Percentiles rank a stretch among this genome's conserved stretches.
These are phyloP conservation scores for Auricularia cornea DNA, from an alignment of 768 basidiomycete genomes.

Conservation along the genomic window DNA sequence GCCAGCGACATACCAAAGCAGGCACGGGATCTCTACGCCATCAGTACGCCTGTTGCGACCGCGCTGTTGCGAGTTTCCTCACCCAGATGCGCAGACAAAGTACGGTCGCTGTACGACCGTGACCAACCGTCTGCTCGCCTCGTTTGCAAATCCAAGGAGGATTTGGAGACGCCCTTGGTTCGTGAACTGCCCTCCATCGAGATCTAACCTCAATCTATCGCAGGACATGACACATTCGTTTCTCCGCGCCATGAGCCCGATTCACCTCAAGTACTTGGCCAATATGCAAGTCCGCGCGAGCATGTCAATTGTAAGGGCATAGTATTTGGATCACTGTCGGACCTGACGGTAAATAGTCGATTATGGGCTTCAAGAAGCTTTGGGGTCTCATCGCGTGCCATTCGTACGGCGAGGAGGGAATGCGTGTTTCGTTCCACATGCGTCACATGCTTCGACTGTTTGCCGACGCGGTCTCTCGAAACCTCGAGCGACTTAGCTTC, in stretches of 20 bases:
- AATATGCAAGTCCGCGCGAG: conserved; percentile 81
- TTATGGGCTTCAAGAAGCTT: conserved; percentile 67
- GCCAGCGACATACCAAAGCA: conserved; percentile 62
- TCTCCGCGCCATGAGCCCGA: conserved; percentile 80
- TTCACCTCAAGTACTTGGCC: conserved; percentile 70
- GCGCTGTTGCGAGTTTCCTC: background rate
- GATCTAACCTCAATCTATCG: background rate
- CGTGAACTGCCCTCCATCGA: too few species aligned
- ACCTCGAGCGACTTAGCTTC: conserved; percentile 72
- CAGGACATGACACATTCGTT: conserved; percentile 81
- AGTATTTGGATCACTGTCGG: too few species aligned
- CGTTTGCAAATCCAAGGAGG: conserved; percentile 50
- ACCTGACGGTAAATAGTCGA: too few species aligned
- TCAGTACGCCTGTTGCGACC: conserved; percentile 36
- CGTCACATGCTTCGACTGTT: conserved; percentile 74
- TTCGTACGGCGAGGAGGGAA: conserved; percentile 67
- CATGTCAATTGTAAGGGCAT: conserved; percentile 64
- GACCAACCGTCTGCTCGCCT: conserved; percentile 65
- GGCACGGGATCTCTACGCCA: conserved; percentile 58
- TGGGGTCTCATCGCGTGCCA: conserved; percentile 81
- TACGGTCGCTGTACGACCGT: conserved; percentile 67
- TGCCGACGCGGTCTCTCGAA: conserved; percentile 70
- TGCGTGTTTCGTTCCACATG: conserved; percentile 79
- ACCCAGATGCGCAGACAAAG: conserved; percentile 49
- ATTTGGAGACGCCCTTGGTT: conserved; percentile 61